Evolutionary conservation across 176 grass and related monocot species (phyloP).

Genomic region (Eleusine coracana): DNA sequence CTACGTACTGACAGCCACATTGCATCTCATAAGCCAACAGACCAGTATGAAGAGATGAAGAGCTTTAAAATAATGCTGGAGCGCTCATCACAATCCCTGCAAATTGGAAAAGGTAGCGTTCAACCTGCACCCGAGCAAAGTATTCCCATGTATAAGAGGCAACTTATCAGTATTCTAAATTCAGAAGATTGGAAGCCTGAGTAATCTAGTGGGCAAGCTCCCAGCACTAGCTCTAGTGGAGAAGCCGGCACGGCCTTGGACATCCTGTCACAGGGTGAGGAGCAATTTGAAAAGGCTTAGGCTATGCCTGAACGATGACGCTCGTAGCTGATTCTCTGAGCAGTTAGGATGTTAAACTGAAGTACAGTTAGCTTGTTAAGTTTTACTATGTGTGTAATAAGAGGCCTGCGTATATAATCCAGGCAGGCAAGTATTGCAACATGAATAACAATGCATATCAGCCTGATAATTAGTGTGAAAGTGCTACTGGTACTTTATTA

Average conservation of each 20-base stretch:
- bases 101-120: slow-evolving; percentile 49
- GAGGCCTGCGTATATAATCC: background rate
- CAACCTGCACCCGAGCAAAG: slow-evolving; percentile 49
- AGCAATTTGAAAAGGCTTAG: background rate
- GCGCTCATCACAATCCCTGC: slow-evolving; percentile 36
- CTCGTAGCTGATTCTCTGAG: background rate
- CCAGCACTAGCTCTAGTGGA: background rate
- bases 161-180: slow-evolving; percentile 54
- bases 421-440: background rate
- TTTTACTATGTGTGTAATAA: background rate
- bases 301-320: background rate
- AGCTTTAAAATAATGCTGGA: slow-evolving; percentile 54
- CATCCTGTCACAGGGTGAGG: background rate
- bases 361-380: background rate
- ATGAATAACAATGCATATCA: too few relatives aligned
- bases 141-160: slow-evolving; percentile 49
- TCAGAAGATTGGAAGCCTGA: slow-evolving; percentile 38
- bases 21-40: slow-evolving; percentile 33
- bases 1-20: slow-evolving; percentile 30
- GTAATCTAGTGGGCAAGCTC: background rate
- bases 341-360: background rate
- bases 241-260: background rate
- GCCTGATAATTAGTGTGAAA: background rate
- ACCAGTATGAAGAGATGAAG: slow-evolving; percentile 59
- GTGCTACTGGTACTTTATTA: too few relatives aligned